These are phyloP conservation scores for Ogataea nitratoaversa DNA, from an alignment of 805 yeast species.

Conservation along the genomic window DNA sequence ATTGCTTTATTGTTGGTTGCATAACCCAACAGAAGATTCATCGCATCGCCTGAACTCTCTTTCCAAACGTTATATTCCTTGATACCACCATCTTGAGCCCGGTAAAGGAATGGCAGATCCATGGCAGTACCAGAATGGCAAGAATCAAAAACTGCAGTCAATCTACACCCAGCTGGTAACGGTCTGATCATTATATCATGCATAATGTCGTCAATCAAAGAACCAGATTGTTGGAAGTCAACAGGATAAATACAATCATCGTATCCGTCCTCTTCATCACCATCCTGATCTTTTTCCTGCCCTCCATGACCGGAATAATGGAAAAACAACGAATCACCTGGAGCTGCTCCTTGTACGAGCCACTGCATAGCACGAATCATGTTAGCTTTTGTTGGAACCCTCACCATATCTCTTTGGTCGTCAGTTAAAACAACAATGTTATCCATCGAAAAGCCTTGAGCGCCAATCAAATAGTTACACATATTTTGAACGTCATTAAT, in stretches of 20 bases:
- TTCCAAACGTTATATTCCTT: slow-evolving; percentile 78
- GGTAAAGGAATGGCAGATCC: slow-evolving; percentile 72
- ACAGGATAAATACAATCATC: slow-evolving; percentile 37
- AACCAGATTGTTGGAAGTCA: slow-evolving; percentile 57
- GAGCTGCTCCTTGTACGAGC: slow-evolving; percentile 68
- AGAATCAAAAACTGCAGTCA: slow-evolving; percentile 78
- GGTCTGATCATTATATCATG: slow-evolving; percentile 69
- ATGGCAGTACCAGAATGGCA: slow-evolving; percentile 84
- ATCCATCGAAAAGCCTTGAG: slow-evolving; percentile 46
- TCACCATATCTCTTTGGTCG: slow-evolving; percentile 42
- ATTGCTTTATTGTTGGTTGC: slow-evolving; percentile 50
- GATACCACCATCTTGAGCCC: slow-evolving; percentile 73
- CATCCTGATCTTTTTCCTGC: slow-evolving; percentile 52
- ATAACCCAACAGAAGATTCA: slow-evolving; percentile 56
- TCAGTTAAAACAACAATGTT: slow-evolving; percentile 61
- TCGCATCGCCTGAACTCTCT: slow-evolving; percentile 66
- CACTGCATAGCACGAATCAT: slow-evolving; percentile 78
- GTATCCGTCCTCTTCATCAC: slow-evolving; percentile 33
- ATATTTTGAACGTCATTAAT: slow-evolving; percentile 69
- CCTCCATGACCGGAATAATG: slow-evolving; percentile 91
- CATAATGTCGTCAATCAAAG: slow-evolving; percentile 68
- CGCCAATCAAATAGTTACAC: slow-evolving; percentile 30
- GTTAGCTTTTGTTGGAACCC: slow-evolving; percentile 62
- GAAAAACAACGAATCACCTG: slow-evolving; percentile 75
- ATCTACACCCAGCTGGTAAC: slow-evolving; percentile 65